Evolutionary conservation across 805 yeast genomes (phyloP).

Genomic region (Zygosaccharomyces kombuchaensis): DNA sequence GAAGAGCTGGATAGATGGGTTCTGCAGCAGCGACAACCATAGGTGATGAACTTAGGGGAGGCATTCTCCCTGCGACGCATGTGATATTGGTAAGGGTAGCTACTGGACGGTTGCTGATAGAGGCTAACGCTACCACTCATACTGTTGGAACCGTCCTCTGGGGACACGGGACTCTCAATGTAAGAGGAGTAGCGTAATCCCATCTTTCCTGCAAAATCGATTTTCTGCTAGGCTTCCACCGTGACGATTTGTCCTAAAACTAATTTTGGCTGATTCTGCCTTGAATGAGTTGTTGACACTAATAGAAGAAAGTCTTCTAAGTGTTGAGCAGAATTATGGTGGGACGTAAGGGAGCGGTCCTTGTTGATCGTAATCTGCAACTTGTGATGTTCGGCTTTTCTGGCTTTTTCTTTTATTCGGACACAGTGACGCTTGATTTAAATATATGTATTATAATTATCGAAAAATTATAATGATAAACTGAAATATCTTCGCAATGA

Average conservation of each 20-base stretch:
- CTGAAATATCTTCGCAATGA: not conserved
- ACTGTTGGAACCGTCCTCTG: slow-evolving; percentile 10
- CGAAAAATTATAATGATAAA: not conserved
- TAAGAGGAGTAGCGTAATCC: slow-evolving; percentile 30
- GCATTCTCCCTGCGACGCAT: slow-evolving; percentile 10
- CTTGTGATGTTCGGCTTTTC: slow-evolving; percentile 13
- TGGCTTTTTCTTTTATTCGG: slow-evolving; percentile 4
- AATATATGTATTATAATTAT: not conserved
- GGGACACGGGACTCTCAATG: slow-evolving; percentile 21
- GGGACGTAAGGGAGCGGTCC: slow-evolving; percentile 7
- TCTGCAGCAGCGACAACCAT: slow-evolving; percentile 32
- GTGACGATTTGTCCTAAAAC: not conserved
- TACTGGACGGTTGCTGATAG: slow-evolving; percentile 12
- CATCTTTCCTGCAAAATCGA: slow-evolving; percentile 13
- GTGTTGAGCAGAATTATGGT: not conserved
- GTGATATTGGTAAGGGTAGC: slow-evolving; percentile 10
- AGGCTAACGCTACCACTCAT: slow-evolving; percentile 9
- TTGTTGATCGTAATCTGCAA: slow-evolving; percentile 1
- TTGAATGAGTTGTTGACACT: not conserved
- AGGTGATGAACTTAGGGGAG: slow-evolving; percentile 25
- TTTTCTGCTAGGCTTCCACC: slow-evolving; percentile 1
- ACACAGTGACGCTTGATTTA: slow-evolving; percentile 2
- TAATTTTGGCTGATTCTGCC: not conserved
- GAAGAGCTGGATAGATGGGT: slow-evolving; percentile 32
- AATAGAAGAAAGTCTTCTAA: not conserved